Evolutionary conservation across 768 basidiomycete genomes (phyloP), one percentile per base, ranked within the genome.

Genomic region (Russula sp.): DNA sequence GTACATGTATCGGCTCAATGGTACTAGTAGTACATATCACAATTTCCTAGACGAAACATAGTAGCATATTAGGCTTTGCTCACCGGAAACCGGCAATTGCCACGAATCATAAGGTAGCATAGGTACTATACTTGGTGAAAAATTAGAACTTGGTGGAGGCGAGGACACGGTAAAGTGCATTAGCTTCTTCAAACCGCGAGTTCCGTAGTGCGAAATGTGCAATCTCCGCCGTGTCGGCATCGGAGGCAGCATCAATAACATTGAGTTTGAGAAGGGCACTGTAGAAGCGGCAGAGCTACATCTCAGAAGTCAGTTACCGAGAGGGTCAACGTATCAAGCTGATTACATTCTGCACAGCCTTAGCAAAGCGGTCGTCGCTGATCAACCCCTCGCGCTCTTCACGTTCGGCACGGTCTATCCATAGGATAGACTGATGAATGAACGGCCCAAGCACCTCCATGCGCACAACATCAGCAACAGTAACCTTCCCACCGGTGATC

Each of bases 141-240:
- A 48, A 58, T 69, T 66, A 74, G 61, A 73, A 72, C 61, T 77
- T 71, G 56, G 73, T 71, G 47, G 70, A 72, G 48, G 81, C 87
- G 65, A 91, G 76, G 51, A 79, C 69, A 22, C 88, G 81, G 69
- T 90, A 92, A 48, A 91, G 78, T 60, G 78, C 71, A 65, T 86
- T 89, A 18, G 89, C 89, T 66, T 91, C 89, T 69, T 88, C 87
- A 60, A 90, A 84, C 3, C 85, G 79, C 11, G 90, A 79, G 67
- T 88, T 78, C 42, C 82, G 81, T 51, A 92, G 77, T 47, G 83
- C 83, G 67, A 92, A 92, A 69, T 89, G 86, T 6, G 80, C 79
- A 80, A 92, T 90, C 74, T 90, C 90, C 6, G 86, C 80, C 0
- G 84, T 81, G 69, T 92, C 88, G 8, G 79, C 78, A 59, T 89